Base-by-base conservation (phyloP, 163 green algal species). In the Volvox carteri region DNA sequence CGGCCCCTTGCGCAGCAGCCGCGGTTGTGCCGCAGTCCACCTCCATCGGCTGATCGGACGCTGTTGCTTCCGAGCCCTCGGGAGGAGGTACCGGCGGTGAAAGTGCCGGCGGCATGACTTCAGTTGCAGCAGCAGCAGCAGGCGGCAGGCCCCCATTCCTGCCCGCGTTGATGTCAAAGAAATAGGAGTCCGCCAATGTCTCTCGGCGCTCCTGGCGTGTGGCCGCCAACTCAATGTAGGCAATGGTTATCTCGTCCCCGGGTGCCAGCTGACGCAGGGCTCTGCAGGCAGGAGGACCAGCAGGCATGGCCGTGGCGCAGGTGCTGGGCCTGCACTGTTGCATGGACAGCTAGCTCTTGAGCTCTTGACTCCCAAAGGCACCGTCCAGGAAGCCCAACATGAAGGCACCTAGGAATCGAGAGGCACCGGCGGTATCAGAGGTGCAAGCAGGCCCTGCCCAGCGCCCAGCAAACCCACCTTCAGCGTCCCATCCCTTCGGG, bases 151-250 rank as follows among this genome's bases (percentile, higher is more conserved):
- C n/a, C 4, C 65, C 28, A 42, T 42, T 9, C 8, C 65, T 9
- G 44, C 46, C 46, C 23, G 68, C 85, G 46, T 95, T 87, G 30
- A 95, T 93, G 88, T 98, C 94, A 85, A 97, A 98, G 70, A 92
- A 90, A 90, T 97, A 98, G 41, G 91, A 67, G 9, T 86, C 33
- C 5, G 90, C 60, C 33, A 98, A 92, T 58, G 84, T 58, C 46
- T 94, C 85, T 0, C 92, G 48, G 2, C 92, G 89, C 90, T 97
- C 93, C 50, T 93, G 87, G 11, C 89, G 79, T 18, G 95, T 95
- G 50, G 92, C 91, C 28, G 92, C 92, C 67, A 97, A 84, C 83
- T 97, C 95, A 0, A 96, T 85, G 86, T 98, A 98, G n/a, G 85
- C 84, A 68, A 98, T 97, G 2, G 92, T 96, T 35, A 97, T n/a